Base-by-base conservation (phyloP, 1,139 yeast species). In the Petasospora fabianii region DNA sequence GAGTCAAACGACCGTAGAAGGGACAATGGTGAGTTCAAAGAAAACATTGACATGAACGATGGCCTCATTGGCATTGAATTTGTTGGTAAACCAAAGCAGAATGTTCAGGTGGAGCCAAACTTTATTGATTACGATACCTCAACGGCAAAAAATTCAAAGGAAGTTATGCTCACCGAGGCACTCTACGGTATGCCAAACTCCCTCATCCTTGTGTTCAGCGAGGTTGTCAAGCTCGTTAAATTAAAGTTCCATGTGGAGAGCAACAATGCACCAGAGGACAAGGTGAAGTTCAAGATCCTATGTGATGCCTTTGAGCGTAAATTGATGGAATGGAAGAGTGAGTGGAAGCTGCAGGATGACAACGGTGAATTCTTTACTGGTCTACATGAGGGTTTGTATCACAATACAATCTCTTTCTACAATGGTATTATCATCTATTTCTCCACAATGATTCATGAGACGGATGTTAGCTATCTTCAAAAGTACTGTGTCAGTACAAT, bases 161-260 rank as follows among this genome's bases (percentile, higher is more conserved):
- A 75, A 46, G 71, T 79, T 42, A 73, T 84, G 43, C 81, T 90
- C 11, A 82, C 92, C 1, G 94, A 84, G 60, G 86, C 92, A 0
- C 67, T 86, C 39, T 85, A 85, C 55, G 96, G 96, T 0, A 65
- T 87, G 38, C 96, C 96, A 3, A 85, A 84, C 55, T 83, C 95
- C 2, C 65, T 87, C 34, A 80, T 86, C 46, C 55, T 80, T 27
- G 64, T 86, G 34, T 85, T 87, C 59, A 75, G 84, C 41, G 84
- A 80, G 46, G 78, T 82, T 12, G 86, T 82, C 8, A 77, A 77
- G 41, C 58, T 84, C 29, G 68, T 84, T 10, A 67, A 90, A 41
- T 73, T 80, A 42, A 80, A 78, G 41, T 72, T 77, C 36, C 76
- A 75, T 51, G 75, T 76, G 51, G 53, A 60, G 36, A 55, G 58